phyloP scores from a whole-genome alignment of 148 eudicot genomes.

The Silene conica region DNA sequence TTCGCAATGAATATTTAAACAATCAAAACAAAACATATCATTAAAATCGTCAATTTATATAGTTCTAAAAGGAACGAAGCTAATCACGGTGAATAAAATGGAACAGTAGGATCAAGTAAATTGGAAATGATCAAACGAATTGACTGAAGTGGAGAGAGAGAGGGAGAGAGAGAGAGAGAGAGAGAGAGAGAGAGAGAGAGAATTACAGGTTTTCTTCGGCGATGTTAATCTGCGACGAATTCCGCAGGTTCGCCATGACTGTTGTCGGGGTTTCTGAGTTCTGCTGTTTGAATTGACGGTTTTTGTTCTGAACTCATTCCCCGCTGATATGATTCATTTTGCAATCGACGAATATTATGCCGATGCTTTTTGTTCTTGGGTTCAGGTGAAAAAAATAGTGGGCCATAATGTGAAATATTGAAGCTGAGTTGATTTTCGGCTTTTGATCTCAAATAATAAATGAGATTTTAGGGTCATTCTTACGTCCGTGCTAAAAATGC shows the following conservation, averaged over 20 bases:
- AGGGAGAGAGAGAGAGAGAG: constrained; percentile 17
- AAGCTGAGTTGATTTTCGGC: no score
- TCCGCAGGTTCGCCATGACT: constrained; percentile 42
- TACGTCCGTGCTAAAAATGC: no score
- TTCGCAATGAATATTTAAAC: not conserved
- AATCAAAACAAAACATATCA: not conserved
- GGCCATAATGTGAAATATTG: no score
- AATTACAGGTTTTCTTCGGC: constrained; percentile 65
- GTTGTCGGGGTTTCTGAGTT: not conserved
- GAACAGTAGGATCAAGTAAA: not conserved
- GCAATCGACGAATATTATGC: no score
- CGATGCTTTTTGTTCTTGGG: no score
- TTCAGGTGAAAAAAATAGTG: no score
- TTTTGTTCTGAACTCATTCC: not conserved
- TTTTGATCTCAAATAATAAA: no score
- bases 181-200: constrained; percentile 17
- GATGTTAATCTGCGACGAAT: constrained; percentile 36
- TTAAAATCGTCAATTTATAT: not conserved
- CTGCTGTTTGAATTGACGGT: not conserved
- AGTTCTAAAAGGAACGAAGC: not conserved
- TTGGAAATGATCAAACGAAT: not conserved
- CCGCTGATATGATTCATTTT: no score
- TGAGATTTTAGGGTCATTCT: no score
- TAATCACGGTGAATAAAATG: not conserved
- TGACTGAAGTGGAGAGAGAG: constrained; percentile 11